Percentiles rank a stretch among this genome's conserved stretches.
These are phyloP conservation scores for Boechera divaricarpa DNA, from an alignment of 345 rosid species.

Conservation along the genomic window DNA sequence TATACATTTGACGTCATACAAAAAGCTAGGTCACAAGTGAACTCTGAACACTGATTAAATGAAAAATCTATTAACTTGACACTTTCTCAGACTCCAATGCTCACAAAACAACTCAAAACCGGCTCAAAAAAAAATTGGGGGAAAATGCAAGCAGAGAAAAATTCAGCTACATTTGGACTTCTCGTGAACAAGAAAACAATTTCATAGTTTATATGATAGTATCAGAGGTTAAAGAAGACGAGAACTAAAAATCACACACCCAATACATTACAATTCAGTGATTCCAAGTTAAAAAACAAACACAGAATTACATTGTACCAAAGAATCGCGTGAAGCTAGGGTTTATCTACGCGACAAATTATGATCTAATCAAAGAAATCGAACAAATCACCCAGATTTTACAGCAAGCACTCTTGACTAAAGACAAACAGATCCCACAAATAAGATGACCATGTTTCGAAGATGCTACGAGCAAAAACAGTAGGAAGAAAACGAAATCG, in stretches of 20 bases:
- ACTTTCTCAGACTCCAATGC: neutral
- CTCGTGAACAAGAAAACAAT: no score
- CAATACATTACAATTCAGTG: neutral
- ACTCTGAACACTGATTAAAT: neutral
- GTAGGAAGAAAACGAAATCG: neutral
- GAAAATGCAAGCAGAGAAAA: neutral
- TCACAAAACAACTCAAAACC: conserved; percentile 1
- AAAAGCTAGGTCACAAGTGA: neutral
- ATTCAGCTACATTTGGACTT: neutral
- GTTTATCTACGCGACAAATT: neutral
- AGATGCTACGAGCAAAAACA: neutral
- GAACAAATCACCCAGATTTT: neutral
- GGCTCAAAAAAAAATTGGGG: neutral
- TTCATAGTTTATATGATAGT: no score
- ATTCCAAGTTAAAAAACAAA: neutral
- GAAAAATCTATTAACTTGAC: neutral
- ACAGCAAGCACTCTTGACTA: neutral
- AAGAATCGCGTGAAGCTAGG: conserved; percentile 9
- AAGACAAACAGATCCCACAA: neutral
- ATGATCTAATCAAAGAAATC: neutral
- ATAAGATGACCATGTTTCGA: neutral
- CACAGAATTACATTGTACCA: neutral
- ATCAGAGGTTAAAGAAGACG: no score
- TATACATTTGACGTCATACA: neutral
- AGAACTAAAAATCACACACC: neutral